Conservation (phyloP, 2,329 filamentous ascomycete genomes). For the Fusarium begoniae region DNA sequence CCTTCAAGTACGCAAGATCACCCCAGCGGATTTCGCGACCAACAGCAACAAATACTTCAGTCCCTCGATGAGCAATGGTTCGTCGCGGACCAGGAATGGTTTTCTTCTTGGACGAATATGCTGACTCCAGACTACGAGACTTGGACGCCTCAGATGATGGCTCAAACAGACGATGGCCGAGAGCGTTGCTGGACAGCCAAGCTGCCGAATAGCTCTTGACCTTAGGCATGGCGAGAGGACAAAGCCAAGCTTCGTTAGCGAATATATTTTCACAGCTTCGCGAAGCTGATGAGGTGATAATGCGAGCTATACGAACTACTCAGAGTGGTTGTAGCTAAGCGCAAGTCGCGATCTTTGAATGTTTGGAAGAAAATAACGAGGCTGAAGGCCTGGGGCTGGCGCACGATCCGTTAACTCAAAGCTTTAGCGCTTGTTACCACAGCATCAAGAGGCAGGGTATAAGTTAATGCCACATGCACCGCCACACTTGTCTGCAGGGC, state of each 20-base stretch:
- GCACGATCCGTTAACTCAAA: slow-evolving; percentile 17
- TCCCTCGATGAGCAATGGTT: slow-evolving; percentile 82
- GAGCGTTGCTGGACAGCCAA: slow-evolving; percentile 83
- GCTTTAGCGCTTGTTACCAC: slow-evolving; percentile 25
- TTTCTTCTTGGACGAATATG: slow-evolving; percentile 56
- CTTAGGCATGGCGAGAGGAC: slow-evolving; percentile 73
- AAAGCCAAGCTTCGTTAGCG: slow-evolving; percentile 1
- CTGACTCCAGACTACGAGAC: slow-evolving; percentile 51
- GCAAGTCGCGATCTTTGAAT: slow-evolving; percentile 9
- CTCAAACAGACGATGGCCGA: slow-evolving; percentile 82
- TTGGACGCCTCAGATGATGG: slow-evolving; percentile 52
- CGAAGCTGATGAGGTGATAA: slow-evolving; percentile 8
- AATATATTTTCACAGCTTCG: slow-evolving; percentile 14
- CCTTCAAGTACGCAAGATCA: slow-evolving; percentile 83
- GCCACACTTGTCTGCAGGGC: slow-evolving; percentile 3
- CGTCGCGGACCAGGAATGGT: slow-evolving; percentile 60
- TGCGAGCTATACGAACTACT: neutral
- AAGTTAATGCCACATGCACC: slow-evolving; percentile 20
- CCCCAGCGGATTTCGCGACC: slow-evolving; percentile 94
- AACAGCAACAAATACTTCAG: slow-evolving; percentile 87
- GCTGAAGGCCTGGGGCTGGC: slow-evolving; percentile 32
- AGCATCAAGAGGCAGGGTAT: neutral
- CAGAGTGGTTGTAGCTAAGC: neutral
- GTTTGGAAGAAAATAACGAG: slow-evolving; percentile 31
- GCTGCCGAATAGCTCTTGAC: slow-evolving; percentile 85